Percentiles rank a stretch among this genome's conserved stretches.
These are phyloP conservation scores for Sedum album DNA, from an alignment of 164 flowering plant genomes.

Conservation along the genomic window DNA sequence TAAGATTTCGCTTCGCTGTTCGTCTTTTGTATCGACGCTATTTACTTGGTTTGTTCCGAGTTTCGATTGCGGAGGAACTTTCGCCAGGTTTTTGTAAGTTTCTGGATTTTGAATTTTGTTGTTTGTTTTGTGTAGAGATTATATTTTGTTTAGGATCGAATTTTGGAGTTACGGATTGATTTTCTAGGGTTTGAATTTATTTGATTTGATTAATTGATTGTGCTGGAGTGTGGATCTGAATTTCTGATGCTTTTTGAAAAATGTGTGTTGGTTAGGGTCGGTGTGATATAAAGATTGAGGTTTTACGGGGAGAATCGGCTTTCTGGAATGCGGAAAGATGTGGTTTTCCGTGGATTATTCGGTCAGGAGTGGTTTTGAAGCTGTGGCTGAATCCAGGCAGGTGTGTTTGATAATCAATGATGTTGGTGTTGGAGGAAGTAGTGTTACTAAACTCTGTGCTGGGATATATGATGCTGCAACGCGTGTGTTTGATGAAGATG, in stretches of 20 bases:
- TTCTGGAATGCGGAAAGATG: slow-evolving; percentile 47
- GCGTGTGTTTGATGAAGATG: slow-evolving; percentile 22
- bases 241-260: too few species aligned
- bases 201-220: background rate
- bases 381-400: slow-evolving; percentile 1
- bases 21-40: background rate
- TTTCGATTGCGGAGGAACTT: background rate
- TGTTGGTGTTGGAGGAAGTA: slow-evolving; percentile 7
- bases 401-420: slow-evolving; percentile 11
- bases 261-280: background rate
- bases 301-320: background rate
- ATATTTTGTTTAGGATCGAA: too few species aligned
- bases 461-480: slow-evolving; percentile 8
- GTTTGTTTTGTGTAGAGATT: too few species aligned
- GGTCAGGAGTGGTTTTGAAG: slow-evolving; percentile 3
- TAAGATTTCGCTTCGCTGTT: slow-evolving; percentile 1
- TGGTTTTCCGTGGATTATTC: slow-evolving; percentile 11
- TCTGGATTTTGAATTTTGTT: background rate
- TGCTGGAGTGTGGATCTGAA: too few species aligned
- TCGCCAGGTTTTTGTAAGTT: background rate
- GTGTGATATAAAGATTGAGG: background rate
- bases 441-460: slow-evolving; percentile 6
- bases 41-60: background rate
- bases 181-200: background rate
- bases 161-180: too few species aligned